A percentile compares a stretch with the other conserved stretches of the same genome.
phyloP scores from a whole-genome alignment of 345 rosid genomes.

The Pelargonium nanum region DNA sequence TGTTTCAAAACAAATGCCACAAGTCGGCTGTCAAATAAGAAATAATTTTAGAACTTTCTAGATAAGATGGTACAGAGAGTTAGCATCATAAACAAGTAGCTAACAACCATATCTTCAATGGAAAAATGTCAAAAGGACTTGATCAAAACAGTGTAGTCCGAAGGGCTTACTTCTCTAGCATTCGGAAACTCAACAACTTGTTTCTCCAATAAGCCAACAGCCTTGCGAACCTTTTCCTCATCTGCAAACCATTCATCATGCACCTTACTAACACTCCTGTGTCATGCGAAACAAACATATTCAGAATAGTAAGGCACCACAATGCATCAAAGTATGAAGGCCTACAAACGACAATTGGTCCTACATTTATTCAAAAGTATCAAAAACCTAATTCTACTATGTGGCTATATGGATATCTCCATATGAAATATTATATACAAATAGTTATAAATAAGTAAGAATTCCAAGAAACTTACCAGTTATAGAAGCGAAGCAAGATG shows the following conservation, averaged over 20 bases:
- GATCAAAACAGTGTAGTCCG: background rate
- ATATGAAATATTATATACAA: background rate
- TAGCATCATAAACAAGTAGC: background rate
- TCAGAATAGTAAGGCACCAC: constrained; percentile 1
- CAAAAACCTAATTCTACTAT: background rate
- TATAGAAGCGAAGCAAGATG: constrained; percentile 50
- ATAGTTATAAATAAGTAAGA: background rate
- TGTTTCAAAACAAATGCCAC: constrained; percentile 71
- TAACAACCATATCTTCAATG: background rate
- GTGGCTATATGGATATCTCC: background rate
- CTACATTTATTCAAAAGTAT: background rate
- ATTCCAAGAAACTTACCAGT: constrained; percentile 32
- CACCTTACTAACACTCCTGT: constrained; percentile 71
- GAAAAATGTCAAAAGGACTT: background rate
- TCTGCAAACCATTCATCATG: constrained; percentile 92
- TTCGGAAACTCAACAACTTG: constrained; percentile 33
- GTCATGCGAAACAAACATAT: constrained; percentile 3
- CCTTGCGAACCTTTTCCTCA: constrained; percentile 54
- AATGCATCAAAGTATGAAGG: background rate
- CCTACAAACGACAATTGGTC: background rate
- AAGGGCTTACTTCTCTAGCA: constrained; percentile 36
- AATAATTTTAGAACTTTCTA: background rate
- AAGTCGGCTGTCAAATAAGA: constrained; percentile 35
- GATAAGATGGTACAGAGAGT: background rate
- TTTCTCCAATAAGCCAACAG: constrained; percentile 62